Evolutionary conservation across 495 filamentous ascomycete species (phyloP), one percentile per base, ranked within the genome.

Genomic region (Penicillium salamii): DNA sequence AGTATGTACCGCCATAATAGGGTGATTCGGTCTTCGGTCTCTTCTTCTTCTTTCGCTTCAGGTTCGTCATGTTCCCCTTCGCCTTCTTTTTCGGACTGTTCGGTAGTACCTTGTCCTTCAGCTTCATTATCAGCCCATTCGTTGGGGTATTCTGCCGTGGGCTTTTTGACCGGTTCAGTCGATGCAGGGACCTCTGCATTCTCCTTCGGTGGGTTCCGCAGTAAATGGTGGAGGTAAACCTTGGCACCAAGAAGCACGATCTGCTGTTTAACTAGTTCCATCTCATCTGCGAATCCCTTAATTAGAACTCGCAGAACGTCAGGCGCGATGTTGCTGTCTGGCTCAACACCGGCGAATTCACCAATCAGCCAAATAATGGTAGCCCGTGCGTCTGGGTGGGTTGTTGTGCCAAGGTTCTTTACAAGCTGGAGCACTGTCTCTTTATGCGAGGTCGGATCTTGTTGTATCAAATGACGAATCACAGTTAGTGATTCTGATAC

Each of bases 351-450:
- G 1, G 93, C 82, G 58, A 90, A 97, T 68, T 98, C 93, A 42
- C 93, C 93, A 0, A 98, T 91, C 3, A 98, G 83, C 93, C 93
- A 98, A 55, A 97, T 88, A 50, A 97, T 96, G 26, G 85, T 92
- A 12, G 95, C 92, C 46, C 93, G 78, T 3, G 93, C 95, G 45
- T 87, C 84, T 5, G 93, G 82, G 48, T 89, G 88, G 2, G 84
- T 90, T 7, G 88, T 86, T 3, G 83, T 83, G 50, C 96, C 91
- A 6, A 98, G 80, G 53, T 95, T 87, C 64, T 90, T 95, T 7
- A 95, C 92, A n/a, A 98, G 72, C 37, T 89, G 79, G 29, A 96
- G 82, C 5, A 98, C 91, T 0, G 92, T 98, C 43, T 74, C 77
- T 24, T 73, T 74, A 57, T 97, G 93, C 12, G 82, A 81, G 18